Base-by-base conservation (phyloP, 768 basidiomycete species). In the Podaxis pistillaris region DNA sequence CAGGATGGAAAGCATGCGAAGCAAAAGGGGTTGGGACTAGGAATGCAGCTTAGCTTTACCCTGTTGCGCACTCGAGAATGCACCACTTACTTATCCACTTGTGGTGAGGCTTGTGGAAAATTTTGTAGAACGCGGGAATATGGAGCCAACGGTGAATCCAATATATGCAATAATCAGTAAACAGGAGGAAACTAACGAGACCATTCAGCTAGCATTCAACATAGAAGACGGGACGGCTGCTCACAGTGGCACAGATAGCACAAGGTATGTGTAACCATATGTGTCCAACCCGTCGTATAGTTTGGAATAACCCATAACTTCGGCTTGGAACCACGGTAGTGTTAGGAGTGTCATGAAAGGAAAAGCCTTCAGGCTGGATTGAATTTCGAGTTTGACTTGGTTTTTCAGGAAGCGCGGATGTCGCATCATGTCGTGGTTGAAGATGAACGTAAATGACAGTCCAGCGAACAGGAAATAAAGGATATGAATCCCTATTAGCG, bases 81-180 rank as follows among this genome's bases (percentile, higher is more conserved):
- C 37, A 60, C 46, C 4, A 33, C 94, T 60, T 74, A 96, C 95
- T 86, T 66, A 98, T 80, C 97, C 97, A 99, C 76, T 93, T 96
- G 83, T 99, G 97, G 73, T 99, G 97, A 1, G 96, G 95, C 75
- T 99, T 99, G 76, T 99, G 97, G 51, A 99, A 69, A 61, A 81
- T 77, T 73, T 96, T 98, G 82, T 99, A 99, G 62, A 97, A 67
- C 41, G 81, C 59, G 1, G 96, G 96, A 63, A 89, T 78, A 72
- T 99, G 97, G 60, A 96, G 80, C 76, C 83, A 81, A 26, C 97
- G 87, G 71, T 99, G 97, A n/a, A 96, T 80, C 95, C 96, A 98
- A 73, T 99, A 99, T 66, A 99, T 93, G 68, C 83, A 79, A 68
- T 94, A 92, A 75, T 99, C 97, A 17, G 96, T 99, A 67, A 75